Evolutionary conservation across 2,329 filamentous ascomycete genomes (phyloP).

Genomic region (Ascosphaera acerosa): DNA sequence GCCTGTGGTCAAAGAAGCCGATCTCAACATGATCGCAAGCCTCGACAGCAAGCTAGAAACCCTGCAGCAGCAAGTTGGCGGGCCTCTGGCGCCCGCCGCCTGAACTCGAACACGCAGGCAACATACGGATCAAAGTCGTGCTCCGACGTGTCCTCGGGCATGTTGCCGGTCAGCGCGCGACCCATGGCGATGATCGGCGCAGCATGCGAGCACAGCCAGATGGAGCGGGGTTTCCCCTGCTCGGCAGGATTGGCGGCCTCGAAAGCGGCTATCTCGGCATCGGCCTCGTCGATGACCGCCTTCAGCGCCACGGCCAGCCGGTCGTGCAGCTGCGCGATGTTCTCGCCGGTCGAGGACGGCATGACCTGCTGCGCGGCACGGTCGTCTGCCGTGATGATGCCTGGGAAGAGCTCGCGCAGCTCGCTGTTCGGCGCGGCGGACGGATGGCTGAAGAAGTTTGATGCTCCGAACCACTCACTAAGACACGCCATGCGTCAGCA

Average conservation of each 20-base stretch:
- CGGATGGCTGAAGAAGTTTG: conserved; percentile 63
- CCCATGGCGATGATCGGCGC: conserved; percentile 73
- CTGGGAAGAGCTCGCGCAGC: conserved; percentile 39
- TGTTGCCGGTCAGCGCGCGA: conserved; percentile 48
- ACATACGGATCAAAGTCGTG: conserved; percentile 55
- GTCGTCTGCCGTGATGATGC: conserved; percentile 19
- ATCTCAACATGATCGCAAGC: conserved; percentile 11
- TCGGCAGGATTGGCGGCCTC: conserved; percentile 29
- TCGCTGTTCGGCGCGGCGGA: conserved; percentile 38
- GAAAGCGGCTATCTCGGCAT: conserved; percentile 24
- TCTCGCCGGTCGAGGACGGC: conserved; percentile 53
- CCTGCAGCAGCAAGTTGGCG: conserved; percentile 4
- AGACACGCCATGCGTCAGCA: not conserved
- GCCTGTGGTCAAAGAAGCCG: conserved; percentile 8
- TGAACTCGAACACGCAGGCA: conserved; percentile 58
- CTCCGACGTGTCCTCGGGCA: conserved; percentile 43
- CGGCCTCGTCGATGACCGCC: conserved; percentile 45
- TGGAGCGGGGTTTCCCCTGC: conserved; percentile 26
- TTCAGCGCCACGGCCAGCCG: conserved; percentile 46
- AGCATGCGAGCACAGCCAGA: conserved; percentile 73
- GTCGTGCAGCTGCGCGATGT: conserved; percentile 52
- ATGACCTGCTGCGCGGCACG: conserved; percentile 32
- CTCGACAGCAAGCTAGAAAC: too few relatives aligned
- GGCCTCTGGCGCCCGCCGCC: conserved; percentile 16
- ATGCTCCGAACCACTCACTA: conserved; percentile 73